A percentile compares a stretch with the other conserved stretches of the same genome.
Evolutionary conservation across 2,329 filamentous ascomycete genomes (phyloP).

Genomic region (Eutypella sp.): DNA sequence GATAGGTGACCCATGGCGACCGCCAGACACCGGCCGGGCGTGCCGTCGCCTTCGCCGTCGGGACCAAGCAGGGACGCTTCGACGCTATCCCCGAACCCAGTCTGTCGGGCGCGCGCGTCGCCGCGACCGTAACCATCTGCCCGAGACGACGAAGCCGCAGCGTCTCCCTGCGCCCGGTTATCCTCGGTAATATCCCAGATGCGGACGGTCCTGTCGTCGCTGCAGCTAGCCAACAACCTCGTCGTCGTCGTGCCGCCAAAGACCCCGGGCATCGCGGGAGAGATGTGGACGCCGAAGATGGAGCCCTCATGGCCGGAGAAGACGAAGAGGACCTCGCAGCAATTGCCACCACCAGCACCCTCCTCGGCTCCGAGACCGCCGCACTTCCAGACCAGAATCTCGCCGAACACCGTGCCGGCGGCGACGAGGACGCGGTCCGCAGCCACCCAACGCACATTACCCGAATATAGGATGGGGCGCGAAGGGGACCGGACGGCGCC

Average conservation of each 20-base stretch:
- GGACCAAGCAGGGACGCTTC: too few species aligned
- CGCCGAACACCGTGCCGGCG: constrained; percentile 89
- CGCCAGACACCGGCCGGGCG: constrained; percentile 51
- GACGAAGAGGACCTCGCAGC: constrained; percentile 44
- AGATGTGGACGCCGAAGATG: constrained; percentile 85
- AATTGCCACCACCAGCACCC: constrained; percentile 1
- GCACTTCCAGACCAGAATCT: constrained; percentile 86
- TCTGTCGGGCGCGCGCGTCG: constrained; percentile 41
- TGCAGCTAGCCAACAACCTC: constrained; percentile 82
- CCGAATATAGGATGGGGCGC: constrained; percentile 83
- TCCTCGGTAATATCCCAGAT: constrained; percentile 76
- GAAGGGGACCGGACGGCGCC: constrained; percentile 58
- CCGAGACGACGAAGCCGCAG: too few species aligned
- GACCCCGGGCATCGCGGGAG: constrained; percentile 41
- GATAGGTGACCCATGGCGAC: constrained; percentile 81
- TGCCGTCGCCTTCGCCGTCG: constrained; percentile 23
- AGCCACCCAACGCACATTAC: constrained; percentile 62
- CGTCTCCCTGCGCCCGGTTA: too few species aligned
- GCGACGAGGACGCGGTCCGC: constrained; percentile 64
- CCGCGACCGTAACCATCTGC: constrained; percentile 21
- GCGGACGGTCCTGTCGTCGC: constrained; percentile 85
- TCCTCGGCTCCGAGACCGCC: constrained; percentile 1
- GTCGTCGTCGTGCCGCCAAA: constrained; percentile 35
- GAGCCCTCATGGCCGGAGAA: constrained; percentile 80
- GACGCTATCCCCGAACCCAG: constrained; percentile 53